These are phyloP conservation scores for Acer saccharum DNA, from an alignment of 345 rosid genomes.

Conservation along the genomic window DNA sequence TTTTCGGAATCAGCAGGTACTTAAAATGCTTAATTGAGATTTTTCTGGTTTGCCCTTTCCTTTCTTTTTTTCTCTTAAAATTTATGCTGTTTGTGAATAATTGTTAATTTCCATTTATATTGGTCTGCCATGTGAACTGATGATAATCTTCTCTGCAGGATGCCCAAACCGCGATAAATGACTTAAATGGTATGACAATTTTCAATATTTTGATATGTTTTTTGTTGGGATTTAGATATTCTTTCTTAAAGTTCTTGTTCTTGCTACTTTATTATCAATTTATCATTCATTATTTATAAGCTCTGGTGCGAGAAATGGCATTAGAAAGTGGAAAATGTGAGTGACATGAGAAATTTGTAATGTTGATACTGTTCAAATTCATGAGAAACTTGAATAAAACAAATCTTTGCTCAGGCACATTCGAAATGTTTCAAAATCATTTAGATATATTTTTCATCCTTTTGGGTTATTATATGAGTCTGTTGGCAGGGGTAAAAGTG, in stretches of 20 bases:
- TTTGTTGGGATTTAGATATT: neutral
- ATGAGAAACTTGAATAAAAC: neutral
- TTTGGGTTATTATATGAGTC: neutral
- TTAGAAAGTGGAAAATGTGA: neutral
- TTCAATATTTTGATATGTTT: neutral
- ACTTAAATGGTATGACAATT: conserved; percentile 72
- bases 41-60: neutral
- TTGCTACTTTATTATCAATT: neutral
- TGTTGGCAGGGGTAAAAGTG: neutral
- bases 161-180: conserved; percentile 95
- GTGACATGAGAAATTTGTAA: neutral
- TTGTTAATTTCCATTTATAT: neutral
- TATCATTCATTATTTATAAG: neutral
- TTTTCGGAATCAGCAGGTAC: conserved; percentile 88
- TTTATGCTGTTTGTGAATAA: neutral
- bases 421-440: neutral
- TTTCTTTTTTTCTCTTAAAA: neutral
- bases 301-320: neutral
- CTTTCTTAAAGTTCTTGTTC: neutral
- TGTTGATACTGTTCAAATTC: neutral
- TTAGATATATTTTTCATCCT: neutral
- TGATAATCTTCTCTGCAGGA: conserved; percentile 52
- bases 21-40: conserved; percentile 39
- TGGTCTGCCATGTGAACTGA: neutral
- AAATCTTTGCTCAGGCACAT: neutral